These are phyloP conservation scores for Fusarium sp. DNA, from an alignment of 2,329 filamentous ascomycete species.

Conservation along the genomic window DNA sequence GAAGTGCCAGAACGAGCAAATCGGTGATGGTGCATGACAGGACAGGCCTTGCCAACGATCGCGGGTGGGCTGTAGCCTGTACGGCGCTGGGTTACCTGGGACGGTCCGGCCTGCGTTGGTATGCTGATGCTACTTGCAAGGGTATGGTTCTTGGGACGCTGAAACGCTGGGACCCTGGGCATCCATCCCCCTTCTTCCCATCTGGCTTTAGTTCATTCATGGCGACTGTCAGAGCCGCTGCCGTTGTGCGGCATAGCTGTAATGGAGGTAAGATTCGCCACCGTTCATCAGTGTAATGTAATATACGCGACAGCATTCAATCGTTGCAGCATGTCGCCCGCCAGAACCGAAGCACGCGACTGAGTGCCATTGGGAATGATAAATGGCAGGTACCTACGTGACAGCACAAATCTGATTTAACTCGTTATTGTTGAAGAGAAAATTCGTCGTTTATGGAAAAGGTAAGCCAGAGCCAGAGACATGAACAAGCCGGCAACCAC, in stretches of 20 bases:
- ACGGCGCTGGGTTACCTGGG: conserved; percentile 35
- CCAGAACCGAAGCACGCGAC: not conserved
- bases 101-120: conserved; percentile 41
- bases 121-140: not conserved
- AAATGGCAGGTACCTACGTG: no score
- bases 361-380: not conserved
- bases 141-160: conserved; percentile 25
- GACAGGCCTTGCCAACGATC: conserved; percentile 22
- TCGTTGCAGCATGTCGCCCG: not conserved
- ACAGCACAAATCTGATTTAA: not conserved
- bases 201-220: conserved; percentile 20
- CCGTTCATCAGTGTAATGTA: not conserved
- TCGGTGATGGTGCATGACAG: conserved; percentile 24
- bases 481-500: not conserved
- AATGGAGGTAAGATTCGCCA: conserved; percentile 11
- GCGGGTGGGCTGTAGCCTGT: conserved; percentile 6
- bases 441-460: not conserved
- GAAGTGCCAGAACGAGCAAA: not conserved
- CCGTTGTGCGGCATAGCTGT: conserved; percentile 24
- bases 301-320: conserved; percentile 5
- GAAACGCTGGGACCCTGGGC: conserved; percentile 25
- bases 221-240: conserved; percentile 25
- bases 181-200: conserved; percentile 7
- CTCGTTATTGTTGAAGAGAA: not conserved
- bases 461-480: not conserved